Evolutionary conservation across 768 basidiomycete genomes (phyloP).

Genomic region (Collybiopsis luxurians): DNA sequence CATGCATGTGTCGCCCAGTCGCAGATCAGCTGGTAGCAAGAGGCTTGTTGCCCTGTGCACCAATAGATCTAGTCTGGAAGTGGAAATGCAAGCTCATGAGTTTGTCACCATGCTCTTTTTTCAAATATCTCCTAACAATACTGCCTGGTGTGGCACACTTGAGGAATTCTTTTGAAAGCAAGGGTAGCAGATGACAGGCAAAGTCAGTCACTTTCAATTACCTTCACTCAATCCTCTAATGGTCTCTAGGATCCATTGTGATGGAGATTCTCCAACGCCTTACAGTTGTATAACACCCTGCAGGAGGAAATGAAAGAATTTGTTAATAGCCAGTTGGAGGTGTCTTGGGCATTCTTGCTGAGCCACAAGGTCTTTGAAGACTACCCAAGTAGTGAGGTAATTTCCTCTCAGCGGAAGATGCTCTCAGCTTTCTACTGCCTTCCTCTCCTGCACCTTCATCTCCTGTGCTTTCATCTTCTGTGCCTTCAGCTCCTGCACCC

Average conservation of each 20-base stretch:
- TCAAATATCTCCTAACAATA: slow-evolving; percentile 10
- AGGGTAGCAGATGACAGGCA: slow-evolving; percentile 11
- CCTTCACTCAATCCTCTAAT: neutral
- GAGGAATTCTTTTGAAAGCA: slow-evolving; percentile 12
- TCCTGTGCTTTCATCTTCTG: too few relatives aligned
- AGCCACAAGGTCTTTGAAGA: neutral
- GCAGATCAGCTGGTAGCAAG: slow-evolving; percentile 11
- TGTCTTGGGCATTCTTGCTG: neutral
- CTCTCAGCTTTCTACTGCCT: too few relatives aligned
- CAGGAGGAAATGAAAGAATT: neutral
- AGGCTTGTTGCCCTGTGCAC: slow-evolving; percentile 14
- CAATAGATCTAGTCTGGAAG: slow-evolving; percentile 11
- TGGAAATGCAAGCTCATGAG: slow-evolving; percentile 10
- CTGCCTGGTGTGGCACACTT: slow-evolving; percentile 11
- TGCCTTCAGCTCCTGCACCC: too few relatives aligned
- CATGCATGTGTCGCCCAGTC: too few relatives aligned
- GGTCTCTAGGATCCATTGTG: slow-evolving; percentile 19
- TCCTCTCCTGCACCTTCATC: too few relatives aligned
- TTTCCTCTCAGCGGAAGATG: too few relatives aligned
- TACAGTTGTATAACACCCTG: slow-evolving; percentile 20
- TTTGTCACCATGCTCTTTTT: slow-evolving; percentile 13
- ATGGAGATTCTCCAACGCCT: slow-evolving; percentile 19
- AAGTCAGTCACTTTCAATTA: slow-evolving; percentile 13
- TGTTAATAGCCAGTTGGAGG: neutral
- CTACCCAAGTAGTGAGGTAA: neutral